phyloP scores from a whole-genome alignment of 805 yeast genomes.

The Spathaspora boniae region DNA sequence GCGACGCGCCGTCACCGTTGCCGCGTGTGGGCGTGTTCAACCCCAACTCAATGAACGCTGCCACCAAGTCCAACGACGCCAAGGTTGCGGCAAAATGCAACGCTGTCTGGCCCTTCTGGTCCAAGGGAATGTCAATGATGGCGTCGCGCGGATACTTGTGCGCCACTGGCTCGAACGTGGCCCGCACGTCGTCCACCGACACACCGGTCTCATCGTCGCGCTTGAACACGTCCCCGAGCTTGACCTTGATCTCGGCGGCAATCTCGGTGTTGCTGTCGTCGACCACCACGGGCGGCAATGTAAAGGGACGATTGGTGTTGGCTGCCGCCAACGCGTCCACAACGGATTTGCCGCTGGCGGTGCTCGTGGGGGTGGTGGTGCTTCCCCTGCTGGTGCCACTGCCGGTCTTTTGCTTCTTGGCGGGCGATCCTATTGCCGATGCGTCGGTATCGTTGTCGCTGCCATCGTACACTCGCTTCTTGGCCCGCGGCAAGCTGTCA shows the following conservation, averaged over 20 bases:
- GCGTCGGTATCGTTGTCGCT: slow-evolving; percentile 11
- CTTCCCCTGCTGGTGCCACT: not conserved
- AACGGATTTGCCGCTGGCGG: slow-evolving; percentile 2
- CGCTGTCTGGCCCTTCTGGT: slow-evolving; percentile 38
- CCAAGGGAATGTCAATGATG: slow-evolving; percentile 35
- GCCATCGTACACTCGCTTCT: slow-evolving; percentile 14
- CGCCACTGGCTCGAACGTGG: slow-evolving; percentile 21
- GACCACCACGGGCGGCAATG: slow-evolving; percentile 25
- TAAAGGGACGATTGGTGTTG: slow-evolving; percentile 35
- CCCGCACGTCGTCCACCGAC: slow-evolving; percentile 20
- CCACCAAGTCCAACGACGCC: slow-evolving; percentile 34
- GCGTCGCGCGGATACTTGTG: slow-evolving; percentile 10
- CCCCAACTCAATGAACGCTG: slow-evolving; percentile 30
- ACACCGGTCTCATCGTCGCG: slow-evolving; percentile 21
- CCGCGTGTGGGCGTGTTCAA: slow-evolving; percentile 40
- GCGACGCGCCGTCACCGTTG: slow-evolving; percentile 34
- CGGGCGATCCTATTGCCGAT: slow-evolving; percentile 27
- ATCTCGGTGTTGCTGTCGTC: slow-evolving; percentile 23
- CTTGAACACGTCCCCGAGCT: slow-evolving; percentile 35
- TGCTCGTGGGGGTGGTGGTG: not conserved
- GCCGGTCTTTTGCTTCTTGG: slow-evolving; percentile 24
- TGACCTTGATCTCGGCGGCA: slow-evolving; percentile 29
- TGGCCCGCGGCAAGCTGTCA: slow-evolving; percentile 30
- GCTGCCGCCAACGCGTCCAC: slow-evolving; percentile 5
- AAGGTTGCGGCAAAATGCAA: slow-evolving; percentile 42